phyloP scores from a whole-genome alignment of 768 basidiomycete genomes.

The Calvatia gigantea region DNA sequence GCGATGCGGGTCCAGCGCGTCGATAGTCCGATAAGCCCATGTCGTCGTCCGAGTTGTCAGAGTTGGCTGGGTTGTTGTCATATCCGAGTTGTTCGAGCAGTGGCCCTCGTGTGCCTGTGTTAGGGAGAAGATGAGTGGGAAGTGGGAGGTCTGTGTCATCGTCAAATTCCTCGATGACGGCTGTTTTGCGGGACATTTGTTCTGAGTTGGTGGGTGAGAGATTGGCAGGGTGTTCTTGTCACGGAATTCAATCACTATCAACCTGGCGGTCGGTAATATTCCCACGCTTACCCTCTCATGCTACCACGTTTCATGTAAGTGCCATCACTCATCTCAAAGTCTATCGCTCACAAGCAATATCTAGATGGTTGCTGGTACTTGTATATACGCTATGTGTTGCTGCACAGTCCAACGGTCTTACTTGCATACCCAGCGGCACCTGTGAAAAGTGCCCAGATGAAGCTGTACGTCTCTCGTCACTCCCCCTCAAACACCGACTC shows the following conservation, averaged over 20 bases:
- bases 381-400: neutral
- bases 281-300: slow-evolving; percentile 12
- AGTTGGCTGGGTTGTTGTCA: slow-evolving; percentile 24
- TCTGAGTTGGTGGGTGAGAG: slow-evolving; percentile 10
- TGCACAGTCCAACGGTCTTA: slow-evolving; percentile 20
- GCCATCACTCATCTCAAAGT: neutral
- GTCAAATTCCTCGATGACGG: slow-evolving; percentile 81
- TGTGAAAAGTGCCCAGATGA: slow-evolving; percentile 65
- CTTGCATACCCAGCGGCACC: slow-evolving; percentile 53
- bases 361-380: neutral
- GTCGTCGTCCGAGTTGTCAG: slow-evolving; percentile 49
- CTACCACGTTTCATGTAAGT: slow-evolving; percentile 4
- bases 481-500: neutral
- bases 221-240: neutral
- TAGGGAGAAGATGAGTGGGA: slow-evolving; percentile 61
- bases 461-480: slow-evolving; percentile 39
- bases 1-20: slow-evolving; percentile 55
- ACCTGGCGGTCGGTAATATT: neutral
- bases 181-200: slow-evolving; percentile 66
- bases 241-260: slow-evolving; percentile 1
- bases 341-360: neutral
- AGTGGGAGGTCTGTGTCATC: slow-evolving; percentile 92
- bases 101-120: slow-evolving; percentile 67
- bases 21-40: slow-evolving; percentile 25
- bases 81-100: slow-evolving; percentile 67